Percentiles rank a stretch among this genome's conserved stretches.
These are phyloP conservation scores for Sugiyamaella chiloensis DNA, from an alignment of 805 yeast genomes.

Conservation along the genomic window DNA sequence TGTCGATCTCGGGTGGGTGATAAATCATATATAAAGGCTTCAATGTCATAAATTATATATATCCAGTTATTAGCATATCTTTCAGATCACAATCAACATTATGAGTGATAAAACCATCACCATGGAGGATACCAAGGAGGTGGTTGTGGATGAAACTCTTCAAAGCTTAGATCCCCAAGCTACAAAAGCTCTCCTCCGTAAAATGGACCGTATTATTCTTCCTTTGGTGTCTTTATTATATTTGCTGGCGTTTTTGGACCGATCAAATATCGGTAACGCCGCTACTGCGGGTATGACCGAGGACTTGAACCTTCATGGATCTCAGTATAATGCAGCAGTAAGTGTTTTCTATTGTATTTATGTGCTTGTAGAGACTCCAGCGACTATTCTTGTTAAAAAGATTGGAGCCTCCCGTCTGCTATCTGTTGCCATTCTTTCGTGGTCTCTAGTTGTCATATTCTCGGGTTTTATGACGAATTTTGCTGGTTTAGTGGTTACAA, in stretches of 20 bases:
- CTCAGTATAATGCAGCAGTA: conserved; percentile 37
- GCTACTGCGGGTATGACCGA: conserved; percentile 48
- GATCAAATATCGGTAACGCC: conserved; percentile 54
- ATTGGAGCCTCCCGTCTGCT: conserved; percentile 37
- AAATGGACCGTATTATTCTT: conserved; percentile 42
- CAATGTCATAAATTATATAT: no score
- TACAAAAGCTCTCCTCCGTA: conserved; percentile 36
- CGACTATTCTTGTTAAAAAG: conserved; percentile 34
- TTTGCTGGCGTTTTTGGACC: conserved; percentile 48
- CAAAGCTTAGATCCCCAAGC: not conserved
- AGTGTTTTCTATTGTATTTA: conserved; percentile 39
- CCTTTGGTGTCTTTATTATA: conserved; percentile 48
- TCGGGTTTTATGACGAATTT: conserved; percentile 35
- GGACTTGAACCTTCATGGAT: conserved; percentile 35
- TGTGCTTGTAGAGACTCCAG: conserved; percentile 26
- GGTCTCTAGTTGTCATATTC: conserved; percentile 36
- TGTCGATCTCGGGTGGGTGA: no score
- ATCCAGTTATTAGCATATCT: not conserved
- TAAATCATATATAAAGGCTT: no score
- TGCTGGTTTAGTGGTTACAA: conserved; percentile 33
- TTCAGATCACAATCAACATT: not conserved
- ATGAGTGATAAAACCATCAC: not conserved
- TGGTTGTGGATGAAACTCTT: not conserved
- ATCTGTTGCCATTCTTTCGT: conserved; percentile 34
- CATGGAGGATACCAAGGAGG: not conserved